These are phyloP conservation scores for Nakazawaea siamensis DNA, from an alignment of 805 yeast genomes.

Conservation along the genomic window DNA sequence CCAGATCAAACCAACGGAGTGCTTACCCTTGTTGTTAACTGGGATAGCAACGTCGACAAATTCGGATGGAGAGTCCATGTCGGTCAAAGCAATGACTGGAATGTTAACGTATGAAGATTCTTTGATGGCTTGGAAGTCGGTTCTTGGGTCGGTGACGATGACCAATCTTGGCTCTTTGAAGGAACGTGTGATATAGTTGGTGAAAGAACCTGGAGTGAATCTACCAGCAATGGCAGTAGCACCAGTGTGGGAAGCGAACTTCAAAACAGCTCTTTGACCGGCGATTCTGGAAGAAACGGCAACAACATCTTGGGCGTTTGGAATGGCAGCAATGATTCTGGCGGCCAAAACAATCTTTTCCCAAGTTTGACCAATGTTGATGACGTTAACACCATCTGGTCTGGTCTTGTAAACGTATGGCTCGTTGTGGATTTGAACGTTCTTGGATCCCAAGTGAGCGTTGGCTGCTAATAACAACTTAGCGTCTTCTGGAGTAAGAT, in stretches of 20 bases:
- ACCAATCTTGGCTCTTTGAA: slow-evolving; percentile 99
- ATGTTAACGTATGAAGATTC: slow-evolving; percentile 99
- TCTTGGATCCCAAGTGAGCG: slow-evolving; percentile 99
- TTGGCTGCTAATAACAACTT: slow-evolving; percentile 99
- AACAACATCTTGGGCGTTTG: slow-evolving; percentile 97
- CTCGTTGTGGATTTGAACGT: slow-evolving; percentile 98
- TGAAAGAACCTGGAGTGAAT: slow-evolving; percentile 99
- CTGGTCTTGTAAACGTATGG: slow-evolving; percentile 96
- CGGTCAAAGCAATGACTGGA: slow-evolving; percentile 98
- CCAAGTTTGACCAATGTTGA: slow-evolving; percentile 99
- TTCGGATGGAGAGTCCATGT: slow-evolving; percentile 98
- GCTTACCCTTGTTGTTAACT: slow-evolving; percentile 99
- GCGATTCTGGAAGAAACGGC: slow-evolving; percentile 98
- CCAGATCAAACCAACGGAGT: slow-evolving; percentile 99
- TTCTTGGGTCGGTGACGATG: slow-evolving; percentile 99
- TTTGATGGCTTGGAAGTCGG: slow-evolving; percentile 99
- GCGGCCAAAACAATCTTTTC: slow-evolving; percentile 99
- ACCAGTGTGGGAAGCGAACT: slow-evolving; percentile 99
- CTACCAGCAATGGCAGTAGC: slow-evolving; percentile 99
- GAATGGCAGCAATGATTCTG: slow-evolving; percentile 98
- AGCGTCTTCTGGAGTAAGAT: slow-evolving; percentile 96
- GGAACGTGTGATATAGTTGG: slow-evolving; percentile 99
- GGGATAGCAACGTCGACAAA: slow-evolving; percentile 99
- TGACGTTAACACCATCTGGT: slow-evolving; percentile 98
- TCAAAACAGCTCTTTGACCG: slow-evolving; percentile 99